Percentiles rank a stretch among this genome's conserved stretches.
phyloP scores from a whole-genome alignment of 805 yeast genomes.

The Pichia phayaonensis region DNA sequence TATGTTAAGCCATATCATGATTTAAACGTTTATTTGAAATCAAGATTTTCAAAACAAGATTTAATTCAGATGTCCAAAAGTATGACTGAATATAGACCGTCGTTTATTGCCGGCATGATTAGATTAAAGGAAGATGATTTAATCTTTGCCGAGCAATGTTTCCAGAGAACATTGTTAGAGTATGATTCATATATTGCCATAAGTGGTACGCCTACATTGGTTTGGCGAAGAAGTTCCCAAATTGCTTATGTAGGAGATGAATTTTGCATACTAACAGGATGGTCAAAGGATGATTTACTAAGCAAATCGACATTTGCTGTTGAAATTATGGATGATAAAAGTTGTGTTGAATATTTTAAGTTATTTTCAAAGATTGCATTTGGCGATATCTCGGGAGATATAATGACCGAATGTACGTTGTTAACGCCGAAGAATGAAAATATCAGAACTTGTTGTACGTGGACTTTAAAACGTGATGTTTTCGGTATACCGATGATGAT shows the following conservation, averaged over 20 bases:
- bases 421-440: conserved; percentile 47
- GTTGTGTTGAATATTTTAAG: conserved; percentile 83
- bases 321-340: conserved; percentile 79
- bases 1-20: conserved; percentile 90
- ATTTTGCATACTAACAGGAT: conserved; percentile 84
- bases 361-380: conserved; percentile 79
- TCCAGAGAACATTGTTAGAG: conserved; percentile 84
- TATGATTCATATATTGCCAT: conserved; percentile 78
- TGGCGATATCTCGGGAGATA: conserved; percentile 82
- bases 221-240: conserved; percentile 95
- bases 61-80: conserved; percentile 77
- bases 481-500: conserved; percentile 98
- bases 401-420: conserved; percentile 81
- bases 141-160: conserved; percentile 93
- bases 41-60: conserved; percentile 54
- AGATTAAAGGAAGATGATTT: conserved; percentile 84
- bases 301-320: conserved; percentile 64
- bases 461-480: conserved; percentile 92
- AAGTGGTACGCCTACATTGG: conserved; percentile 89
- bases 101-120: conserved; percentile 87
- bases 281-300: conserved; percentile 67
- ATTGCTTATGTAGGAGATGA: conserved; percentile 94
- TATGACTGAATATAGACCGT: conserved; percentile 86
- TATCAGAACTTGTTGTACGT: conserved; percentile 72
- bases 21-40: conserved; percentile 62